Conservation (phyloP, 2,329 filamentous ascomycete genomes). For the Colletotrichum scovillei region DNA sequence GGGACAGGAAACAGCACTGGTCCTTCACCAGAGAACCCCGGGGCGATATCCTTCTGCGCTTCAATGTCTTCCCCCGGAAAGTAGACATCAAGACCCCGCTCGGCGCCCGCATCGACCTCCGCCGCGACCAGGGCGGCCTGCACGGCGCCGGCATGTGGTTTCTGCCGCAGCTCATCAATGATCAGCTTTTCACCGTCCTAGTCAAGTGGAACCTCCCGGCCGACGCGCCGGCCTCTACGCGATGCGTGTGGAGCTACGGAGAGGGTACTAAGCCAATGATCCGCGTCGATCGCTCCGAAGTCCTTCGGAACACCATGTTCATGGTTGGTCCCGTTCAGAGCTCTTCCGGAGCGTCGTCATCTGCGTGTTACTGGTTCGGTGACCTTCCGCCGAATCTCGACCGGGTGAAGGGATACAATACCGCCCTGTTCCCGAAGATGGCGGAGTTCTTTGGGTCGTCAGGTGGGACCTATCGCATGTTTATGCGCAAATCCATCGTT, state of each 20-base stretch:
- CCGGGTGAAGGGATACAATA: slow-evolving; percentile 29
- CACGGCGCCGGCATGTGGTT: slow-evolving; percentile 33
- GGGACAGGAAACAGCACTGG: slow-evolving; percentile 33
- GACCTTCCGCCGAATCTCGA: slow-evolving; percentile 26
- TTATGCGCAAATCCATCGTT: slow-evolving; percentile 26
- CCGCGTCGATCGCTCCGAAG: slow-evolving; percentile 16
- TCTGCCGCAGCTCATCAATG: slow-evolving; percentile 26
- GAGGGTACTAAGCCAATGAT: slow-evolving; percentile 31
- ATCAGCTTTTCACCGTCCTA: slow-evolving; percentile 17
- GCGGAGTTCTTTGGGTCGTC: slow-evolving; percentile 24
- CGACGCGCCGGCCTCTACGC: slow-evolving; percentile 26
- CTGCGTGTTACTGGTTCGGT: slow-evolving; percentile 36
- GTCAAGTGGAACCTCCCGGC: slow-evolving; percentile 34
- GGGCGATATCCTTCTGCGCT: slow-evolving; percentile 31
- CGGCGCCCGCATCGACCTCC: slow-evolving; percentile 33
- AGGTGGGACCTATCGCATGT: slow-evolving; percentile 31
- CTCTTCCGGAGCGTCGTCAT: slow-evolving; percentile 14
- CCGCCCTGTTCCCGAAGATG: slow-evolving; percentile 26
- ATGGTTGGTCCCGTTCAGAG: slow-evolving; percentile 35
- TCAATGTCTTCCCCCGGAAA: slow-evolving; percentile 34
- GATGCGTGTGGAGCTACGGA: slow-evolving; percentile 36
- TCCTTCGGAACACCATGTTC: slow-evolving; percentile 29
- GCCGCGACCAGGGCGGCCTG: slow-evolving; percentile 24
- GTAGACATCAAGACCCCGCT: slow-evolving; percentile 26
- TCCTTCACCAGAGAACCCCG: slow-evolving; percentile 19